A percentile compares a stretch with the other conserved stretches of the same genome.
Conservation (phyloP, 148 eudicot species). For the Vaccinium macrocarpon region DNA sequence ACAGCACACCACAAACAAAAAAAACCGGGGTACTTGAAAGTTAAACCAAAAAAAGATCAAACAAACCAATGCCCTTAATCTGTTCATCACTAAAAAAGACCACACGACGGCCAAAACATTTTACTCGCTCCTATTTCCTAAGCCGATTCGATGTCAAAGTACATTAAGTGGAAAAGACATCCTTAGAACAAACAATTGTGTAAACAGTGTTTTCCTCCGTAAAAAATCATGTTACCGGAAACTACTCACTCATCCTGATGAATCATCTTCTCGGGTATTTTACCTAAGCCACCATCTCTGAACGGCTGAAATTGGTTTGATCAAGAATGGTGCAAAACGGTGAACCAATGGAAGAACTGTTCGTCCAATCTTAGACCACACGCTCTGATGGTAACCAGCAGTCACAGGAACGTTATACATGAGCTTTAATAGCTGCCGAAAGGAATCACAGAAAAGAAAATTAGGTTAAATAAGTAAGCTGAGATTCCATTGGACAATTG, state of each 20-base stretch:
- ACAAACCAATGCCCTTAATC: background rate
- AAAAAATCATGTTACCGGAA: background rate
- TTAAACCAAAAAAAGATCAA: background rate
- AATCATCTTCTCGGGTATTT: background rate
- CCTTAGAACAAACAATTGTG: background rate
- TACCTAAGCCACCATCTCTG: constrained; percentile 94
- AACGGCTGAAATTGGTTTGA: constrained; percentile 56
- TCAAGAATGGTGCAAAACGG: constrained; percentile 80
- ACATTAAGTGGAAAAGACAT: background rate
- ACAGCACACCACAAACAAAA: background rate
- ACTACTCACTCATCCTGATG: background rate
- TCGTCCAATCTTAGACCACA: constrained; percentile 80
- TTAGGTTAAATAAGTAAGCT: background rate
- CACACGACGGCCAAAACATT: background rate
- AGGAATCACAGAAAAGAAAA: constrained; percentile 4
- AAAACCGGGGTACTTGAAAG: background rate
- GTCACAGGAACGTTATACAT: constrained; percentile 95
- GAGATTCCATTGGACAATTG: background rate
- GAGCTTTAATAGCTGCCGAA: constrained; percentile 82
- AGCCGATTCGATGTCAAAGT: background rate
- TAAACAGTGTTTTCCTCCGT: background rate
- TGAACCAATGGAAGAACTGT: constrained; percentile 53
- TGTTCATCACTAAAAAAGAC: background rate
- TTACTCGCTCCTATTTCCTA: background rate
- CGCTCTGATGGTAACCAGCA: constrained; percentile 81